A percentile compares a stretch with the other conserved stretches of the same genome.
Evolutionary conservation across 306 rosid species (phyloP).

Genomic region (Prunus mira): DNA sequence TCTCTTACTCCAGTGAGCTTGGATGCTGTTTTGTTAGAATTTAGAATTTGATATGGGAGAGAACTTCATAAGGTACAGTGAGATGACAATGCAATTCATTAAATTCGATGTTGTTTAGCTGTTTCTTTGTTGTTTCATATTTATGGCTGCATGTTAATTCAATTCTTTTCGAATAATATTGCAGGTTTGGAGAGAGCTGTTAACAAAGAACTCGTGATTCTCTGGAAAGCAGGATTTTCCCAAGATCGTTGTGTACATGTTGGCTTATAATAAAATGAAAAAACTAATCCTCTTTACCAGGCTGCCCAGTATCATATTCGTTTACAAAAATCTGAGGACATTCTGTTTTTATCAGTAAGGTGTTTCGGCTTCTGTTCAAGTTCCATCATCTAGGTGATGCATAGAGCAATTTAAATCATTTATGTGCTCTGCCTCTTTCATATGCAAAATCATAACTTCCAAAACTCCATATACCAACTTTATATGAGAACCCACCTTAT

Average conservation of each 20-base stretch:
- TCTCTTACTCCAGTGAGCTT: neutral
- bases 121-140: neutral
- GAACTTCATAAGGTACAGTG: neutral
- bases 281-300: neutral
- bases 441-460: slow-evolving; percentile 49
- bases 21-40: neutral
- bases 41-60: neutral
- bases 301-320: neutral
- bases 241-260: too few relatives aligned
- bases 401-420: slow-evolving; percentile 42
- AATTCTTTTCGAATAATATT: neutral
- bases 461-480: slow-evolving; percentile 42
- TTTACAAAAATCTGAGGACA: neutral
- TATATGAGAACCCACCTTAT: slow-evolving; percentile 47
- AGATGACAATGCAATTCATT: neutral
- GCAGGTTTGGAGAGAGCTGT: neutral
- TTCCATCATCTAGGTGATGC: slow-evolving; percentile 41
- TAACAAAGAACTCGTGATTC: neutral
- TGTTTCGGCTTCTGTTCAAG: slow-evolving; percentile 32
- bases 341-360: neutral
- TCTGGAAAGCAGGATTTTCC: neutral
- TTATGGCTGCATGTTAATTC: neutral
- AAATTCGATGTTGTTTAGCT: neutral
- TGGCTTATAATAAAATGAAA: neutral
- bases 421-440: slow-evolving; percentile 46